These are phyloP conservation scores for Diplodia seriata DNA, from an alignment of 2,329 filamentous ascomycete genomes.

Conservation along the genomic window DNA sequence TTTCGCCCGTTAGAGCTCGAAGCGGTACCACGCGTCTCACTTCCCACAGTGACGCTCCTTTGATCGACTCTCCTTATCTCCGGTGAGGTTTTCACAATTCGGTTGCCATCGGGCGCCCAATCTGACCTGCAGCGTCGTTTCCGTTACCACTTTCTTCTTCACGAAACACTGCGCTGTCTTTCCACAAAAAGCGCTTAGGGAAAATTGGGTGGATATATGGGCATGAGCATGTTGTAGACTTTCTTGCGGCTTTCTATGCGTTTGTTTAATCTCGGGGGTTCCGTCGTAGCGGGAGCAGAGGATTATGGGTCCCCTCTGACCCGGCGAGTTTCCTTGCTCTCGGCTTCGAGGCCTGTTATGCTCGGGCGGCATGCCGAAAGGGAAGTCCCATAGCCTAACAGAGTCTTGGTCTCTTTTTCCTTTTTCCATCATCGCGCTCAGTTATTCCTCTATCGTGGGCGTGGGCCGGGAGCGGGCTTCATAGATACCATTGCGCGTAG, in stretches of 20 bases:
- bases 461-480: conserved; percentile 27
- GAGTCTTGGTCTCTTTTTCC: background rate
- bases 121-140: conserved; percentile 27
- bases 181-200: conserved; percentile 19
- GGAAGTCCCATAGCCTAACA: background rate
- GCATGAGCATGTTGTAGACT: conserved; percentile 29
- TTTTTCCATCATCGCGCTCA: conserved; percentile 9
- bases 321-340: conserved; percentile 3
- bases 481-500: conserved; percentile 32
- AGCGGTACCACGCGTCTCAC: conserved; percentile 18
- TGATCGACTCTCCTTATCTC: conserved; percentile 27
- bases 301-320: background rate
- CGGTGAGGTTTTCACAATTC: conserved; percentile 15
- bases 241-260: conserved; percentile 23
- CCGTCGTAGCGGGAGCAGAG: conserved; percentile 1
- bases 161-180: conserved; percentile 4
- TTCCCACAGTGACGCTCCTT: conserved; percentile 16
- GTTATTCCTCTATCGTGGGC: conserved; percentile 9
- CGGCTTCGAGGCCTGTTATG: background rate
- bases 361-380: background rate
- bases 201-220: conserved; percentile 25
- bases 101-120: conserved; percentile 26
- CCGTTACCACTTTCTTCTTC: conserved; percentile 18
- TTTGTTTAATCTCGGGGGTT: conserved; percentile 20
- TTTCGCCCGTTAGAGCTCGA: conserved; percentile 17